These are phyloP conservation scores for Scedosporium apiospermum DNA, from an alignment of 2,329 filamentous ascomycete species.

Conservation along the genomic window DNA sequence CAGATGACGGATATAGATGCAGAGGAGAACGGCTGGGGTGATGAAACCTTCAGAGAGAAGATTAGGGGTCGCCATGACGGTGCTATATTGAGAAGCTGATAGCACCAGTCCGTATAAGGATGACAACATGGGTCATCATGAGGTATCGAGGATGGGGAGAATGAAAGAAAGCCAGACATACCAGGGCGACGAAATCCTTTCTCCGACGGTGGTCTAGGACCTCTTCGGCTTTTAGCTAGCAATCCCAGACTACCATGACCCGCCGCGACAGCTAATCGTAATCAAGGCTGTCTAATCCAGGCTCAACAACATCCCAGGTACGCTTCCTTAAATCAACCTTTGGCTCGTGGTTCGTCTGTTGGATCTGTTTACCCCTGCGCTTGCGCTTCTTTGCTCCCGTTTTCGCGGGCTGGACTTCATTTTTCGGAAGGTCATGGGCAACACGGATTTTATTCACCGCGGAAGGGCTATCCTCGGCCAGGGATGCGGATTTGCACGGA, in stretches of 20 bases:
- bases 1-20: not conserved
- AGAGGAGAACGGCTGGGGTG: not conserved
- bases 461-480: not conserved
- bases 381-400: slow-evolving; percentile 24
- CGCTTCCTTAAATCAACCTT: slow-evolving; percentile 57
- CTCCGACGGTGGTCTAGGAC: too few relatives aligned
- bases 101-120: slow-evolving; percentile 67
- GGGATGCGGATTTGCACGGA: not conserved
- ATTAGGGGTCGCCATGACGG: slow-evolving; percentile 31
- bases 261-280: slow-evolving; percentile 36
- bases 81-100: slow-evolving; percentile 9
- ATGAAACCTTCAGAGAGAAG: slow-evolving; percentile 38
- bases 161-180: not conserved
- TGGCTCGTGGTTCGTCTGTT: slow-evolving; percentile 21
- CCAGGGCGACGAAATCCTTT: not conserved
- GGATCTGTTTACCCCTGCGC: slow-evolving; percentile 10
- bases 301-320: slow-evolving; percentile 58
- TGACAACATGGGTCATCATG: slow-evolving; percentile 91
- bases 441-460: slow-evolving; percentile 1
- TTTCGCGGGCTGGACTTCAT: slow-evolving; percentile 26
- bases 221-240: not conserved
- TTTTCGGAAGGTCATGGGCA: slow-evolving; percentile 16
- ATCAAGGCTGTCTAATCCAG: slow-evolving; percentile 48
- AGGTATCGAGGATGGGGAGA: slow-evolving; percentile 15
- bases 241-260: slow-evolving; percentile 12